Base-by-base conservation (phyloP, 2,329 filamentous ascomycete species). In the Nemania diffusa region DNA sequence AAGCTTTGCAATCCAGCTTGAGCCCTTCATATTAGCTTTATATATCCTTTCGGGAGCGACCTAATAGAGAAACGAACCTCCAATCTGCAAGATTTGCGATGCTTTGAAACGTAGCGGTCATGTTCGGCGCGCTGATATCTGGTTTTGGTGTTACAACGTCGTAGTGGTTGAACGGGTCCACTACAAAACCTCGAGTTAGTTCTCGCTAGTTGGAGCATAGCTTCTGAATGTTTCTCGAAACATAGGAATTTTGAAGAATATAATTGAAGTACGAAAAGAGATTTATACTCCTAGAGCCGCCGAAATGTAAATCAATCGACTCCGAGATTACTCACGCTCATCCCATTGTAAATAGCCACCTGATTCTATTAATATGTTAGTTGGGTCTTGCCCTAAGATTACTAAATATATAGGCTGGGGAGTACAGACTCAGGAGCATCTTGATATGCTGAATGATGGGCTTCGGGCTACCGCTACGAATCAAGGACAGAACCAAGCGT, bases 281-380 rank as follows among this genome's bases (percentile, higher is more conserved):
- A 9, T 15, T 40, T 15, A 40, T 40, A 5, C 40, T n/a, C 15
- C 11, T 17, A 44, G n/a, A 20, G 40, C 3, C 13, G 17, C 17
- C n/a, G 15, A n/a, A 44, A n/a, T 15, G n/a, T 3, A 15, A 44
- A 29, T 6, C 2, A 27, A 13, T 8, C 8, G 24, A 15, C 13
- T 11, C 13, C 24, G 24, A 24, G 24, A 51, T 17, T n/a, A 29
- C 48, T 3, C 26, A 51, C 48, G 3, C 34, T 69, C 68, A 9
- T 68, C 68, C 68, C 68, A 69, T 44, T 69, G 65, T 7, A 69
- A 13, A 26, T 68, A 69, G 5, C 68, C 68, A 11, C 65, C 65
- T 2, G 68, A 65, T 48, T 68, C 62, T 65, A 51, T 51, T 27
- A 2, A 20, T 24, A 1, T 20, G 24, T 63, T 17, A 62, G 44